Evolutionary conservation across 768 basidiomycete species (phyloP).

Genomic region (Royoungia palumana): DNA sequence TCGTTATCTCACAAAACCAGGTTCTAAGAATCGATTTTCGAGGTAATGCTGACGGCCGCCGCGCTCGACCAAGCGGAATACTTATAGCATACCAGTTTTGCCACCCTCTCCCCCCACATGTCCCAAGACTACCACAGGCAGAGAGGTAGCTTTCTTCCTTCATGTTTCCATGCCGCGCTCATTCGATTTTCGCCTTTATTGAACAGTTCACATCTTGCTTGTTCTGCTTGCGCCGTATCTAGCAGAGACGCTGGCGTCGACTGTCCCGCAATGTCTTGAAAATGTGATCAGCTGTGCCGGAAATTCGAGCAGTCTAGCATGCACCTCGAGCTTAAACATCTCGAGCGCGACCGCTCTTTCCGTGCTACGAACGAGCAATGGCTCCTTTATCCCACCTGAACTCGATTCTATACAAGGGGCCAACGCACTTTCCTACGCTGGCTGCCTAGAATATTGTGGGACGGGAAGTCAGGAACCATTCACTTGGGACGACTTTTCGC

Average conservation of each 20-base stretch:
- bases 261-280: slow-evolving; percentile 12
- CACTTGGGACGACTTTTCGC: slow-evolving; percentile 21
- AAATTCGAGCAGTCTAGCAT: neutral
- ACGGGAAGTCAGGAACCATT: slow-evolving; percentile 7
- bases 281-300: slow-evolving; percentile 2
- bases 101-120: slow-evolving; percentile 4
- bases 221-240: neutral
- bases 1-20: too few species aligned
- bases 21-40: too few species aligned
- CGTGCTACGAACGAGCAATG: slow-evolving; percentile 11
- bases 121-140: neutral
- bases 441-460: slow-evolving; percentile 14
- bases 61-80: too few species aligned
- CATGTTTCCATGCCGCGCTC: neutral
- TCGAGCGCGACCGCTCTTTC: slow-evolving; percentile 11
- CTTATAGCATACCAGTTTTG: too few species aligned
- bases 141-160: slow-evolving; percentile 4
- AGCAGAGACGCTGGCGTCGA: neutral
- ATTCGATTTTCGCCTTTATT: neutral
- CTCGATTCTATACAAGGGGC: neutral
- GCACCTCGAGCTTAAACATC: neutral
- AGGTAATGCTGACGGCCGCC: too few species aligned
- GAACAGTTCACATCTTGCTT: neutral
- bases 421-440: slow-evolving; percentile 7
- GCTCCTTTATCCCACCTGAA: neutral